Conservation (phyloP, 2,329 filamentous ascomycete genomes). For the Colletotrichum noveboracense region DNA sequence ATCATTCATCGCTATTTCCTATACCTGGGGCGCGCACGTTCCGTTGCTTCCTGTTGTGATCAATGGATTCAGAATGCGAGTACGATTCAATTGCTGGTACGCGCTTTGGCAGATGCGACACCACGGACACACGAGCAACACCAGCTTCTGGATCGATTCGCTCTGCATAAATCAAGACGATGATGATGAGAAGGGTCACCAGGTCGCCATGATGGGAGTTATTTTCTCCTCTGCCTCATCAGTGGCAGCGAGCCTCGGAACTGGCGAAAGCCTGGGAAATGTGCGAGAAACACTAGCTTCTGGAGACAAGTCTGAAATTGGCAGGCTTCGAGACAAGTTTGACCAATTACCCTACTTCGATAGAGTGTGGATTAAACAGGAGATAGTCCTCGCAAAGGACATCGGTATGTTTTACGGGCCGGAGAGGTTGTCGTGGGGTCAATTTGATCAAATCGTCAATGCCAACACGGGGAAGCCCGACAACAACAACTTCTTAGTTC, state of each 20-base stretch:
- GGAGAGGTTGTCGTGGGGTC: neutral
- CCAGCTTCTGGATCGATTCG: neutral
- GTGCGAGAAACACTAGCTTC: fast-evolving
- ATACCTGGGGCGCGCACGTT: neutral
- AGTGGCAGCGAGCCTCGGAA: neutral
- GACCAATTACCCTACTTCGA: fast-evolving
- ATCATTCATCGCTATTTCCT: neutral
- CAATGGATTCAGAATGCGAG: fast-evolving
- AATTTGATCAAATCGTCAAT: too few species aligned
- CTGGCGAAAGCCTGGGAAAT: neutral
- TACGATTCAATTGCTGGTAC: neutral
- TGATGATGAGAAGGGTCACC: neutral
- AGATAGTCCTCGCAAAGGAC: fast-evolving
- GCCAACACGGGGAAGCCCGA: too few species aligned
- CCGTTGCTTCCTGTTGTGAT: fast-evolving
- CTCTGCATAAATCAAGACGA: neutral
- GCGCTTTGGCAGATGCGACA: neutral
- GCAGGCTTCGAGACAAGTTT: neutral
- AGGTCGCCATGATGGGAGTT: neutral
- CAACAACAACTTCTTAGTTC: too few species aligned
- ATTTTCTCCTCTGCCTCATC: neutral
- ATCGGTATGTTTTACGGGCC: fast-evolving
- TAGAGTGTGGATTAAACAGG: neutral
- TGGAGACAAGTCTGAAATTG: fast-evolving
- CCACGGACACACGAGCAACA: neutral